Evolutionary conservation across 257 asterid species (phyloP), one percentile per base, ranked within the genome.

Genomic region (Cruciata laevipes): DNA sequence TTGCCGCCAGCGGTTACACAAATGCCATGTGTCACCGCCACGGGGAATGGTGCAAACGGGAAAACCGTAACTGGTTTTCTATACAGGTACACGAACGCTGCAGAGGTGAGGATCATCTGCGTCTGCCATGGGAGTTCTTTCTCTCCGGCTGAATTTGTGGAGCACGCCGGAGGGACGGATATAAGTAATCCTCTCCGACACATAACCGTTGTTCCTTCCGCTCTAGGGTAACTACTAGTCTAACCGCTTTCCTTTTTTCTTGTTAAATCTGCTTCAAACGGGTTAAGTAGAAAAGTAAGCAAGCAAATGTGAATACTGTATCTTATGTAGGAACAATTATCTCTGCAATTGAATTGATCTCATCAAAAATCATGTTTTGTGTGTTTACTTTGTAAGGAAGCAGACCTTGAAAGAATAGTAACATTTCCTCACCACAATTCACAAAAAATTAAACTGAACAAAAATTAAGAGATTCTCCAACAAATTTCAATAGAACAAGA

Each of bases 31-130:
- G 96, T 86, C 14, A 80, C 96, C 0, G 66, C 91, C 49, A 86
- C 91, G 0, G 95, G 96, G 11, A 85, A 79, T 24, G 92, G 95
- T 2, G 88, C 95, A 1, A 80, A 86, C n/a, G 88, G 90, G 23
- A 89, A 69, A 38, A 86, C 90, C 0, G 59, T 86, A n/a, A 83
- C 66, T 0, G 95, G 95, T 3, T 83, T 89, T 47, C 61, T 89
- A 71, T 80, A 76, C 75, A 75, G 80, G 73, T 89, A 84, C 71
- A 70, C 83, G 0, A 76, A 70, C 33, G 58, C 68, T 6, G 92
- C 68, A 10, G 92, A 83, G 69, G 86, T 86, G 24, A 80, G 80
- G 74, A 87, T 89, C 16, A 73, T 82, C 17, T 86, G 96, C 20
- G 82, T 83, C 49, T 89, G 96, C 80, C 96, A 89, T 47, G 83